phyloP scores from a whole-genome alignment of 2,329 filamentous ascomycete species.

The Periconia sp. region DNA sequence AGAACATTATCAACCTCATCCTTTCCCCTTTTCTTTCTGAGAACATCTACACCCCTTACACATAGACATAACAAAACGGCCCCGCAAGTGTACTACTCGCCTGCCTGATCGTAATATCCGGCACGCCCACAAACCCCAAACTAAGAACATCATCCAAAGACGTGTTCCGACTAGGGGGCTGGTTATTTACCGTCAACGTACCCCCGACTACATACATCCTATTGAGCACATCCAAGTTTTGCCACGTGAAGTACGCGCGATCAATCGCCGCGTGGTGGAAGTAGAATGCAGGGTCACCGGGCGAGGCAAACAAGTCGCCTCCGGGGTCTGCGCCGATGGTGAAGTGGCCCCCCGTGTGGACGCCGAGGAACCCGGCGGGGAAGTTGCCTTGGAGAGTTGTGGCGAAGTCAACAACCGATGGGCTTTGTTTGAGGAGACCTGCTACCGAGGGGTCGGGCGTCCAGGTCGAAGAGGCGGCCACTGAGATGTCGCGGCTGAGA shows the following conservation, averaged over 20 bases:
- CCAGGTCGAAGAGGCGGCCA: slow-evolving; percentile 19
- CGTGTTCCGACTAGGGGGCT: slow-evolving; percentile 47
- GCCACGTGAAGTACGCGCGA: slow-evolving; percentile 54
- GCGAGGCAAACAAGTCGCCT: slow-evolving; percentile 50
- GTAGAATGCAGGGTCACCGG: slow-evolving; percentile 52
- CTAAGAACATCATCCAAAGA: slow-evolving; percentile 49
- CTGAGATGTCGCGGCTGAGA: slow-evolving; percentile 40
- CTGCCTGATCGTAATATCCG: slow-evolving; percentile 38
- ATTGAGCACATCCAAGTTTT: slow-evolving; percentile 46
- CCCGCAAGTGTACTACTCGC: slow-evolving; percentile 46
- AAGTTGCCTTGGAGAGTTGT: slow-evolving; percentile 44
- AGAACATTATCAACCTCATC: too few relatives aligned
- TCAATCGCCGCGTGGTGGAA: slow-evolving; percentile 54
- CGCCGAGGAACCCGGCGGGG: slow-evolving; percentile 39
- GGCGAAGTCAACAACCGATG: slow-evolving; percentile 38
- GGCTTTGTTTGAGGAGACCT: slow-evolving; percentile 22
- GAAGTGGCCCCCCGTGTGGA: slow-evolving; percentile 53
- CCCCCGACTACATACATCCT: slow-evolving; percentile 46
- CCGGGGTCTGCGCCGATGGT: slow-evolving; percentile 50
- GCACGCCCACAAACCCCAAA: slow-evolving; percentile 39
- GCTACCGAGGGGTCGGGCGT: slow-evolving; percentile 26
- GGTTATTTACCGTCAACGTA: slow-evolving; percentile 49
- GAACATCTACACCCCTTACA: slow-evolving; percentile 2
- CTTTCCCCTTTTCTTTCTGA: too few relatives aligned
- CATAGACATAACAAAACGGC: slow-evolving; percentile 50